Evolutionary conservation across 2,329 filamentous ascomycete genomes (phyloP).

Genomic region (Purpureocillium takamizusanense): DNA sequence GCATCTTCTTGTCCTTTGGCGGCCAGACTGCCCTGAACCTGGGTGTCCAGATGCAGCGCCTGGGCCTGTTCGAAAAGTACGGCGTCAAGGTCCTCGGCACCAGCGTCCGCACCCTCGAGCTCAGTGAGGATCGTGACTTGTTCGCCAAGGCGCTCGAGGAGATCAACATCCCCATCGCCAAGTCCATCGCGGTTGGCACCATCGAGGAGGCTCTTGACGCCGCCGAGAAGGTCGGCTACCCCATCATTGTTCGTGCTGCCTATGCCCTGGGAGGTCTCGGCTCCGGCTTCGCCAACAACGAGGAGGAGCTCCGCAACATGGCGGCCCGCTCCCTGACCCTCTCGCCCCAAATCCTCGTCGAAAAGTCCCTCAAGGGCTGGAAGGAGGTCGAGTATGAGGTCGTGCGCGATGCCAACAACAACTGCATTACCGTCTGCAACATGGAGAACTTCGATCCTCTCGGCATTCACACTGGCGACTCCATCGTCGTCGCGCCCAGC

Average conservation of each 20-base stretch:
- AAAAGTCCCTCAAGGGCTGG: slow-evolving; percentile 99
- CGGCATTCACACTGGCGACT: slow-evolving; percentile 96
- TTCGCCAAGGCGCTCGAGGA: slow-evolving; percentile 94
- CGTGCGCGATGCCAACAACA: slow-evolving; percentile 92
- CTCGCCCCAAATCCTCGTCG: slow-evolving; percentile 91
- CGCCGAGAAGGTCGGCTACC: slow-evolving; percentile 81
- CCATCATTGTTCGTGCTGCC: slow-evolving; percentile 94
- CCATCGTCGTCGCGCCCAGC: slow-evolving; percentile 93
- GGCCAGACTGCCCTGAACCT: slow-evolving; percentile 95
- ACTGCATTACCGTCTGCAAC: slow-evolving; percentile 96
- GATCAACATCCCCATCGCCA: slow-evolving; percentile 94
- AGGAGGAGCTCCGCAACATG: slow-evolving; percentile 89
- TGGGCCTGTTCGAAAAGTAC: slow-evolving; percentile 91
- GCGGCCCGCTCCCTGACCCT: slow-evolving; percentile 86
- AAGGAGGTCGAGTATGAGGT: slow-evolving; percentile 99
- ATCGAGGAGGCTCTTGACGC: slow-evolving; percentile 88
- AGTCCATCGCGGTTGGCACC: slow-evolving; percentile 86
- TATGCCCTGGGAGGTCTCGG: slow-evolving; percentile 94
- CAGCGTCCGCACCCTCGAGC: slow-evolving; percentile 86
- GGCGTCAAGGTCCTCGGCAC: slow-evolving; percentile 94
- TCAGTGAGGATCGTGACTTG: slow-evolving; percentile 89
- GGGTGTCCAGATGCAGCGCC: slow-evolving; percentile 93
- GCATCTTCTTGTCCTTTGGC: slow-evolving; percentile 94
- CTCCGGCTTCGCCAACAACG: slow-evolving; percentile 90
- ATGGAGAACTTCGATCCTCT: slow-evolving; percentile 85